Base-by-base conservation (phyloP, 2,329 filamentous ascomycete genomes). In the Fusarium sp. region DNA sequence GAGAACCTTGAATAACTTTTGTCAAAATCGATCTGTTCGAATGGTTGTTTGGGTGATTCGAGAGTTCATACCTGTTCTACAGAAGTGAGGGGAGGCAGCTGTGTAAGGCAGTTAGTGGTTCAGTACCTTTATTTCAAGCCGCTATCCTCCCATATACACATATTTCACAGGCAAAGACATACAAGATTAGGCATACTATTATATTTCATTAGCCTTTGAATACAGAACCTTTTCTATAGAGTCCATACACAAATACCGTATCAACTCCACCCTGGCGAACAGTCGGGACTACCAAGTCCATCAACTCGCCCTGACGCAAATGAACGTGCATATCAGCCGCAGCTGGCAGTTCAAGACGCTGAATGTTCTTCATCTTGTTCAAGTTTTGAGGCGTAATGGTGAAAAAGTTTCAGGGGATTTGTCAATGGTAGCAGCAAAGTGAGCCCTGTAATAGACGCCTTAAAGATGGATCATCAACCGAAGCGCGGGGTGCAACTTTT, bases 261-360 rank as follows among this genome's bases (percentile, higher is more conserved):
- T 92, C 88, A 70, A 91, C 88, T 52, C 91, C 91, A 71, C 90
- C 90, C 63, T 84, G 79, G 55, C 86, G 84, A 66, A 87, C 79
- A 20, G 83, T 83, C 40, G 85, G 85, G 46, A 81, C 82, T 24
- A 87, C 86, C 34, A 85, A 75, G 63, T 89, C 83, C 86, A 91
- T 89, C 84, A 90, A 87, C 63, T 86, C 83, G 22, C 87, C 91
- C 78, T 93, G 88, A 30, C 91, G 88, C 72, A 93, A 83, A 79
- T 93, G 91, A 74, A 93, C 91, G 74, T 91, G 89, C 81, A 91
- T 88, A 79, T 92, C 90, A 55, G 90, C 90, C 66, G 89, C 83
- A 24, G 90, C 85, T 52, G 89, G 88, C 74, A 92, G 84, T 81
- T 89, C 85, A 45, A 86, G 66, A 34, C 76, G 73, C 38, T 82